These are phyloP conservation scores for Aureobasidium sp. DNA, from an alignment of 2,329 filamentous ascomycete genomes.

Conservation along the genomic window DNA sequence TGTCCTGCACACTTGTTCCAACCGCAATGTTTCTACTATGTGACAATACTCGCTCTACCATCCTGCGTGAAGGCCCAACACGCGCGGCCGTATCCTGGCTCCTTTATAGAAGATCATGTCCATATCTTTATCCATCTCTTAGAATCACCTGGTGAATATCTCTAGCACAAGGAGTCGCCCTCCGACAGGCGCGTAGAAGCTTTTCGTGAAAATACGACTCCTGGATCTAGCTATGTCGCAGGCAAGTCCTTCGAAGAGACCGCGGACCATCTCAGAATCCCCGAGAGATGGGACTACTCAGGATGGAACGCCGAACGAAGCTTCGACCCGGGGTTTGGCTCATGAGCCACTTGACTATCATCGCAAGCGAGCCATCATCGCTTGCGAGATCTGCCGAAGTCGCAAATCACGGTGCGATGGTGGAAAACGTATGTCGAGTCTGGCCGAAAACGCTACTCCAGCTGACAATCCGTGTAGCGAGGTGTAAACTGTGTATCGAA, in stretches of 20 bases:
- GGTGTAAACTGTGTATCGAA: slow-evolving; percentile 77
- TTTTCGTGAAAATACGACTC: neutral
- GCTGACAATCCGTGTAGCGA: slow-evolving; percentile 48
- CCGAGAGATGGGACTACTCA: neutral
- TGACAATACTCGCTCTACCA: neutral
- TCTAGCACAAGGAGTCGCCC: neutral
- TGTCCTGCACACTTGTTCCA: neutral
- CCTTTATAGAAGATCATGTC: neutral
- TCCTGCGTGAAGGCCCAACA: neutral
- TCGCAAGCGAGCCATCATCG: slow-evolving; percentile 26
- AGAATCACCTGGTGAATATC: neutral
- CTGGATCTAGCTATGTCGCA: neutral
- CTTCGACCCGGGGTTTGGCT: neutral
- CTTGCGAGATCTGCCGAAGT: slow-evolving; percentile 27
- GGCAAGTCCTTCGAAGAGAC: slow-evolving; percentile 2
- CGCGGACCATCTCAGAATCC: slow-evolving; percentile 5
- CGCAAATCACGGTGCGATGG: slow-evolving; percentile 29
- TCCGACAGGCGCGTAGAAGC: neutral
- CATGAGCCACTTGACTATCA: slow-evolving; percentile 27
- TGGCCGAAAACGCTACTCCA: neutral
- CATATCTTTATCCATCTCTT: neutral
- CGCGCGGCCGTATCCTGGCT: neutral
- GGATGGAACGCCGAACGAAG: neutral
- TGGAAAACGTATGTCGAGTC: slow-evolving; percentile 14
- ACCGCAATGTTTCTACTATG: neutral